Conservation (phyloP, 73 alveolate species). For the Chromera velia region DNA sequence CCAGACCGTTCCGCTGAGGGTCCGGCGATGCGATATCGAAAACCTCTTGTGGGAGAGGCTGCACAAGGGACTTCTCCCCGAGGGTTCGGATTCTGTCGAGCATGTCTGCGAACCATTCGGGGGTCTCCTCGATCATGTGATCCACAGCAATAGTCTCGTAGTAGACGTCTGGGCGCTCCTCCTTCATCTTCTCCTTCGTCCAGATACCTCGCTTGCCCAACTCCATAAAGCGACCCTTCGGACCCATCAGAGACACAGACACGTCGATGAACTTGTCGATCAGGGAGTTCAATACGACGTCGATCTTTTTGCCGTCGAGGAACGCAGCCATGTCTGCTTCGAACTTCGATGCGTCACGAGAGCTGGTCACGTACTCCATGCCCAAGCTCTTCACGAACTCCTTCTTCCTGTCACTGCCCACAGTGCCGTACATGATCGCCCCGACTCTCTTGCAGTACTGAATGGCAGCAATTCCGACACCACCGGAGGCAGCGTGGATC, state of each 20-base stretch:
- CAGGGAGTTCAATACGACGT: slow-evolving; percentile 26
- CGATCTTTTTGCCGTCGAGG: neutral
- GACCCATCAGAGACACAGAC: slow-evolving; percentile 2
- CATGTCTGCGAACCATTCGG: neutral
- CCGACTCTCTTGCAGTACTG: slow-evolving; percentile 21
- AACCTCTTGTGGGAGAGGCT: neutral
- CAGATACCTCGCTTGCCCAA: slow-evolving; percentile 41
- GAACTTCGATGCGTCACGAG: slow-evolving; percentile 18
- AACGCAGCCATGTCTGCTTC: slow-evolving; percentile 4
- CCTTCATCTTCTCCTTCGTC: slow-evolving; percentile 18
- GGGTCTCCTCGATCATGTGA: neutral
- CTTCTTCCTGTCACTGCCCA: slow-evolving; percentile 6
- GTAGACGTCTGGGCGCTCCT: slow-evolving; percentile 12
- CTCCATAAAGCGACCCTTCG: slow-evolving; percentile 24
- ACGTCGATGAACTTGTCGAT: slow-evolving; percentile 28
- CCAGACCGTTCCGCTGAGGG: neutral
- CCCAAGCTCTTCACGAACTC: slow-evolving; percentile 22
- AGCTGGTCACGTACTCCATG: slow-evolving; percentile 11
- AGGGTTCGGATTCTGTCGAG: neutral
- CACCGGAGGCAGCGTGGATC: slow-evolving; percentile 40
- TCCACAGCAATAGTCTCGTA: slow-evolving; percentile 11
- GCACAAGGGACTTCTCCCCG: neutral
- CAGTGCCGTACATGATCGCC: slow-evolving; percentile 27
- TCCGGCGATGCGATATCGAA: neutral
- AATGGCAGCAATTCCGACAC: slow-evolving; percentile 28